These are phyloP conservation scores for Thalassiosira hispida DNA, from an alignment of 352 stramenopile species.

Conservation along the genomic window DNA sequence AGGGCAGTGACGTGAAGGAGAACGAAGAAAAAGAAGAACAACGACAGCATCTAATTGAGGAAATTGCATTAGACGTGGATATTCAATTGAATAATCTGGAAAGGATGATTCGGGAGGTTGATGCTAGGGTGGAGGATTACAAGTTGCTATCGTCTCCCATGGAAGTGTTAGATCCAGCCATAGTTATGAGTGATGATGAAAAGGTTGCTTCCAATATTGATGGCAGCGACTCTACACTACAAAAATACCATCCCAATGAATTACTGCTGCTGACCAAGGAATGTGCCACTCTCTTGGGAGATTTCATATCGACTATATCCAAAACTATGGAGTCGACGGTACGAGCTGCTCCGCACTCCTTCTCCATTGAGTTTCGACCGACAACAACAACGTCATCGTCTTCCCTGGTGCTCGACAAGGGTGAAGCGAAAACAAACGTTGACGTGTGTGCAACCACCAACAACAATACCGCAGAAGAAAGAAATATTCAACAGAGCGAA, in stretches of 20 bases:
- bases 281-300: not conserved
- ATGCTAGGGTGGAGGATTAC: constrained; percentile 3
- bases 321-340: not conserved
- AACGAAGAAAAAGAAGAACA: constrained; percentile 4
- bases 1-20: not conserved
- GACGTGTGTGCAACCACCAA: too few relatives aligned
- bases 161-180: not conserved
- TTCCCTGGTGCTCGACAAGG: not conserved
- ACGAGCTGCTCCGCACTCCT: not conserved
- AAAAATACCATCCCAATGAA: not conserved
- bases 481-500: too few relatives aligned
- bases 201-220: too few relatives aligned
- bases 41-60: constrained; percentile 7
- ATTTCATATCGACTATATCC: not conserved
- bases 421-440: not conserved
- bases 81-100: constrained; percentile 21
- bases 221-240: too few relatives aligned
- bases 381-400: not conserved
- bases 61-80: constrained; percentile 15
- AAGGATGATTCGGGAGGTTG: constrained; percentile 12
- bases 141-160: constrained; percentile 7
- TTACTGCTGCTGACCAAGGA: not conserved
- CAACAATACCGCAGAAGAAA: too few relatives aligned
- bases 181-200: not conserved
- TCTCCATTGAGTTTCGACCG: not conserved